Conservation (phyloP, 805 yeast species). For the Candida corydali region DNA sequence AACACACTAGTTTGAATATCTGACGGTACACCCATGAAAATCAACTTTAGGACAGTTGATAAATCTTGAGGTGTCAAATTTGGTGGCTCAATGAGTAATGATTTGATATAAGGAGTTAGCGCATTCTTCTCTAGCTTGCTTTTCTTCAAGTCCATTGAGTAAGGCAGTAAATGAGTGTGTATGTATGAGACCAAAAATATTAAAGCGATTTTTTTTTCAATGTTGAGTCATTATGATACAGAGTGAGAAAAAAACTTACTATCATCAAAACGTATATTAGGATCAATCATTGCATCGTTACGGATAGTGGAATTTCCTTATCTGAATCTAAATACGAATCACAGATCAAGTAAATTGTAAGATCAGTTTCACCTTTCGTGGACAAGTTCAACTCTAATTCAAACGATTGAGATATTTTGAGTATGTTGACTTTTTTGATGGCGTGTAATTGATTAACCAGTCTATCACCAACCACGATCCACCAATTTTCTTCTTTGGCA, state of each 20-base stretch:
- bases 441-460: constrained; percentile 61
- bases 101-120: constrained; percentile 59
- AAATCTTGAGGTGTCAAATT: constrained; percentile 62
- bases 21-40: constrained; percentile 57
- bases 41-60: constrained; percentile 53
- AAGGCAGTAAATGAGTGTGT: neutral
- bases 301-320: constrained; percentile 61
- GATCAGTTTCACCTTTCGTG: constrained; percentile 53
- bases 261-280: too few relatives aligned
- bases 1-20: constrained; percentile 76
- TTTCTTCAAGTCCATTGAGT: neutral
- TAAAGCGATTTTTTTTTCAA: constrained; percentile 1
- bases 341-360: constrained; percentile 82
- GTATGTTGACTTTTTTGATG: constrained; percentile 58
- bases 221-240: neutral
- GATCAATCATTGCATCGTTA: constrained; percentile 40
- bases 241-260: too few relatives aligned
- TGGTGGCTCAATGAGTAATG: constrained; percentile 58
- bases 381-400: constrained; percentile 56
- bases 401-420: constrained; percentile 49
- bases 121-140: constrained; percentile 18
- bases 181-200: too few relatives aligned
- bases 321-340: constrained; percentile 94
- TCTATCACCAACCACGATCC: constrained; percentile 79
- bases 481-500: constrained; percentile 70